These are phyloP conservation scores for Aspergillus caelatus DNA, from an alignment of 2,329 filamentous ascomycete species.

Conservation along the genomic window DNA sequence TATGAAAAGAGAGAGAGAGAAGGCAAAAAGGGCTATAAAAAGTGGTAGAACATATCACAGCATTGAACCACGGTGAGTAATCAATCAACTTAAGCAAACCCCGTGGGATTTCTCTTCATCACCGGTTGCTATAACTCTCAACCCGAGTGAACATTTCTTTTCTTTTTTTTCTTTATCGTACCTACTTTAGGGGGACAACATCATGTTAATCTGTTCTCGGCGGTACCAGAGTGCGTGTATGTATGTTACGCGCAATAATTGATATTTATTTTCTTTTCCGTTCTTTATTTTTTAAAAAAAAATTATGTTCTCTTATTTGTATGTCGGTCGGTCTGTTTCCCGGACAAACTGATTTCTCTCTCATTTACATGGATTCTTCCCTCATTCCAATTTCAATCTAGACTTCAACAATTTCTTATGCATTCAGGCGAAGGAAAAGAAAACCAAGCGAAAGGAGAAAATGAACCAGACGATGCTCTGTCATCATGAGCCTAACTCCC, in stretches of 20 bases:
- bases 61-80: too few relatives aligned
- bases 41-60: too few relatives aligned
- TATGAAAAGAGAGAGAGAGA: too few relatives aligned
- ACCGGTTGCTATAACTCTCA: too few relatives aligned
- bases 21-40: too few relatives aligned
- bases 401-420: neutral
- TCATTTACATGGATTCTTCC: neutral
- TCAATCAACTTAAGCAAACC: too few relatives aligned
- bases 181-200: too few relatives aligned
- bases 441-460: neutral
- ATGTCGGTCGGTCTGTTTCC: neutral
- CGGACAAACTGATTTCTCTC: neutral
- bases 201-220: neutral
- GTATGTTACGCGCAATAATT: neutral
- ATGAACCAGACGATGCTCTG: neutral
- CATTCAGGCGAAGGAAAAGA: neutral
- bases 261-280: neutral
- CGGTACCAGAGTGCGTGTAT: neutral
- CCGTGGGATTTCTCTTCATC: too few relatives aligned
- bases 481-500: constrained; percentile 15
- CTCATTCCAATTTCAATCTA: neutral
- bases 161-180: too few relatives aligned
- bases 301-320: neutral
- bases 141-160: too few relatives aligned
- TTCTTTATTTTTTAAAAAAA: neutral